Evolutionary conservation across 352 stramenopile genomes (phyloP).

Genomic region (Phytopythium sindhum): DNA sequence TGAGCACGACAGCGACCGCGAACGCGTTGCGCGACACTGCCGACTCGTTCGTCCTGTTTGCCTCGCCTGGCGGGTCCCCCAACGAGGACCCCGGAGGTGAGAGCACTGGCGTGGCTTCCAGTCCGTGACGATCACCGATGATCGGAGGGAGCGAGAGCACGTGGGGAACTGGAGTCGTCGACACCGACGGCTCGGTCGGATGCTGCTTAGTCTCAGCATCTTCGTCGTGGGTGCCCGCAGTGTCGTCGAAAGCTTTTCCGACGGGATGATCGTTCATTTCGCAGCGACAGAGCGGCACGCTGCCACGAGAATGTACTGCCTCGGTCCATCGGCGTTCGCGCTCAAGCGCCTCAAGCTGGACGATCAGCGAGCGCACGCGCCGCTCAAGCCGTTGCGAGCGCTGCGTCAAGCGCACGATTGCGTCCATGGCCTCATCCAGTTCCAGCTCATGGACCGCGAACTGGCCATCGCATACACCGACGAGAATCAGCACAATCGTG

Average conservation of each 20-base stretch:
- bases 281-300: not conserved
- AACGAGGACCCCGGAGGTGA: not conserved
- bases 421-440: not conserved
- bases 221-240: not conserved
- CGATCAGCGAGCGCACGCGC: not conserved
- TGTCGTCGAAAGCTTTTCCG: not conserved
- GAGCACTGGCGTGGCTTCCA: not conserved
- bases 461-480: not conserved
- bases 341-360: not conserved
- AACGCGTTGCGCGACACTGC: slow-evolving; percentile 4
- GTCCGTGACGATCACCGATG: not conserved
- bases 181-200: not conserved
- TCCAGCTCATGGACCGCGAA: not conserved
- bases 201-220: not conserved
- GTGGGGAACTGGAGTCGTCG: not conserved
- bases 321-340: not conserved
- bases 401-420: not conserved
- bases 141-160: not conserved
- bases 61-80: not conserved
- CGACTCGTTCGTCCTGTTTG: not conserved
- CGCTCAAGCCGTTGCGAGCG: not conserved
- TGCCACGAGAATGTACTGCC: not conserved
- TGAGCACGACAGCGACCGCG: slow-evolving; percentile 7
- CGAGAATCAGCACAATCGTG: not conserved
- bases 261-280: not conserved